phyloP scores from a whole-genome alignment of 106 monocot species.

The Xerophyta viscosa region DNA sequence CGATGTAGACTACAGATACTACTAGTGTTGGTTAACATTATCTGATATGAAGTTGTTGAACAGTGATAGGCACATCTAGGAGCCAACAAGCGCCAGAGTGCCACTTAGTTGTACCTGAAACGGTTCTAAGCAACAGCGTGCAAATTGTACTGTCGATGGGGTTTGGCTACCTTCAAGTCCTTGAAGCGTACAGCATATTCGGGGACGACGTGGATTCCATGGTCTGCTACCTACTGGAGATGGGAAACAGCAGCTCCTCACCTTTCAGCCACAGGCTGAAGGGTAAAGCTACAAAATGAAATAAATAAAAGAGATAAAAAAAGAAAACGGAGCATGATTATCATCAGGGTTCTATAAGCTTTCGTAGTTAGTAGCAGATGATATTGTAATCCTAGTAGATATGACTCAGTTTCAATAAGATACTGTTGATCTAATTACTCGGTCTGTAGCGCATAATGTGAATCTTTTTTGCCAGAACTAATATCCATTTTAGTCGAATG shows the following conservation, averaged over 20 bases:
- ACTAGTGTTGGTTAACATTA: neutral
- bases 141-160: constrained; percentile 77
- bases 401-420: too few relatives aligned
- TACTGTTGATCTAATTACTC: too few relatives aligned
- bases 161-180: constrained; percentile 83
- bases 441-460: too few relatives aligned
- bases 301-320: neutral
- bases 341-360: too few relatives aligned
- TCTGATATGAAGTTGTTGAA: neutral
- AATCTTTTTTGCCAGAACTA: too few relatives aligned
- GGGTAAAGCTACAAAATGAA: constrained; percentile 91
- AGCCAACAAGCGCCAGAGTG: neutral
- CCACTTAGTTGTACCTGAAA: constrained; percentile 12
- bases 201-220: constrained; percentile 97
- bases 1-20: too few relatives aligned
- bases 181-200: constrained; percentile 86
- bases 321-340: too few relatives aligned
- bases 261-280: constrained; percentile 49
- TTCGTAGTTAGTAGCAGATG: neutral
- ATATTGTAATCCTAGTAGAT: neutral
- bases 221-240: constrained; percentile 85
- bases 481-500: too few relatives aligned
- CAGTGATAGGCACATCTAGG: constrained; percentile 36
- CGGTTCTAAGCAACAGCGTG: constrained; percentile 49
- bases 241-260: constrained; percentile 29